phyloP scores from a whole-genome alignment of 345 rosid species.

The Adansonia digitata region DNA sequence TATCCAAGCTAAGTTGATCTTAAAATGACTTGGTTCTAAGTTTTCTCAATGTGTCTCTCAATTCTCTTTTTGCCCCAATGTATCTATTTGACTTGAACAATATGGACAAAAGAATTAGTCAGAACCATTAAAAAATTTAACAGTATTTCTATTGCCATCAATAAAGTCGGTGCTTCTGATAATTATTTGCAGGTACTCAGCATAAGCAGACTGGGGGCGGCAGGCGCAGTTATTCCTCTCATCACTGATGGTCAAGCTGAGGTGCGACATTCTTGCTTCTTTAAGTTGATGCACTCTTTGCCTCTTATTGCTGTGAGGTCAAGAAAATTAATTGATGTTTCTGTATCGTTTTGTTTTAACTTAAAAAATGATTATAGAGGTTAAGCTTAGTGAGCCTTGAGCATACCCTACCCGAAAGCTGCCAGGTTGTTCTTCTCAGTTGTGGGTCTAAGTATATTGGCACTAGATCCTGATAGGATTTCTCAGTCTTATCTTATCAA shows the following conservation, averaged over 20 bases:
- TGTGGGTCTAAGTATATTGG: not conserved
- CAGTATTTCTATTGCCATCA: not conserved
- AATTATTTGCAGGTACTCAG: slow-evolving; percentile 40
- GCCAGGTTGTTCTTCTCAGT: not conserved
- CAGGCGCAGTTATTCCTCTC: slow-evolving; percentile 46
- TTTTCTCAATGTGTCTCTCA: not conserved
- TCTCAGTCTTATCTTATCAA: not conserved
- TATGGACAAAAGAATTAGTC: not conserved
- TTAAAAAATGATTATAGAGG: not conserved
- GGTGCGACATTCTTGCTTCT: slow-evolving; percentile 17
- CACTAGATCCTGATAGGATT: not conserved
- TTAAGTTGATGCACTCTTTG: not conserved
- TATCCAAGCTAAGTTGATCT: not conserved
- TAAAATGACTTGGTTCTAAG: not conserved
- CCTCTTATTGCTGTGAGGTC: not conserved
- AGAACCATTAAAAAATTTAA: not conserved
- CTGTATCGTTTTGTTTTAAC: not conserved
- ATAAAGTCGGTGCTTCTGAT: slow-evolving; percentile 4
- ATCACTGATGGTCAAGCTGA: slow-evolving; percentile 36
- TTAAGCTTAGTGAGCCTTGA: not conserved
- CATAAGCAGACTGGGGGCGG: slow-evolving; percentile 53
- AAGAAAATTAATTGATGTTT: not conserved
- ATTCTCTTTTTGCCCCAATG: no score
- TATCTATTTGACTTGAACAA: not conserved
- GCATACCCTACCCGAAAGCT: not conserved